Evolutionary conservation across 805 yeast genomes (phyloP), one percentile per base, ranked within the genome.

Genomic region (Candida ovalis): DNA sequence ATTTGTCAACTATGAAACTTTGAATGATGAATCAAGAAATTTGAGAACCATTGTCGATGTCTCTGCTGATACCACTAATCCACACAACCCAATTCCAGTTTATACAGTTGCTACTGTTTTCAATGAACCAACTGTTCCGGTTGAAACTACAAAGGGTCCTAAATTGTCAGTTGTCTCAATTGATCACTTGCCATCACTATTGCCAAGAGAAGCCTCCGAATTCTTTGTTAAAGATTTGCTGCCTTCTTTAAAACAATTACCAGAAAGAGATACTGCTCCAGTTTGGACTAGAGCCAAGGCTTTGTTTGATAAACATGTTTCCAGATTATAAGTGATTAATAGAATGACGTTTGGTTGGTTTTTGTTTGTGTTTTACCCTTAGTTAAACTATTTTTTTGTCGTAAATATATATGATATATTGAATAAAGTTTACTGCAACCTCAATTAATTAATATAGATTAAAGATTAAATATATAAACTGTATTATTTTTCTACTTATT

Each of bases 131-230:
- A 91, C 97, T 2, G 97, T 88, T 41, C 68, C 71, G 7, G 99
- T 92, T 37, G 81, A 83, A 52, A 83, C 94, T 35, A 75, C 84
- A 24, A 74, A 69, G 30, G 96, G 96, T 49, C 95, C 96, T 54
- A 85, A 85, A 66, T 72, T 94, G 60, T 86, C 96, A 4, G 99
- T 94, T 41, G 81, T 90, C 58, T 89, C 97, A 17, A 94, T 94
- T 59, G 99, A 94, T 72, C 99, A 94, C 69, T 77, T 94, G 62
- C 99, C 99, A 37, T 84, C 96, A 8, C 73, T 94, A 65, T 77
- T 94, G 56, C 99, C 99, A 62, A 87, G 99, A 73, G 99, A 94
- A 71, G 86, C 98, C 22, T 89, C 97, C 7, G 99, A 94, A 74
- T 82, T 83, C 54, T 94, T 89, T 71, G 80, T 95, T 40, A 78